Evolutionary conservation across 2,329 filamentous ascomycete species (phyloP).

Genomic region (Lachnellula arida): DNA sequence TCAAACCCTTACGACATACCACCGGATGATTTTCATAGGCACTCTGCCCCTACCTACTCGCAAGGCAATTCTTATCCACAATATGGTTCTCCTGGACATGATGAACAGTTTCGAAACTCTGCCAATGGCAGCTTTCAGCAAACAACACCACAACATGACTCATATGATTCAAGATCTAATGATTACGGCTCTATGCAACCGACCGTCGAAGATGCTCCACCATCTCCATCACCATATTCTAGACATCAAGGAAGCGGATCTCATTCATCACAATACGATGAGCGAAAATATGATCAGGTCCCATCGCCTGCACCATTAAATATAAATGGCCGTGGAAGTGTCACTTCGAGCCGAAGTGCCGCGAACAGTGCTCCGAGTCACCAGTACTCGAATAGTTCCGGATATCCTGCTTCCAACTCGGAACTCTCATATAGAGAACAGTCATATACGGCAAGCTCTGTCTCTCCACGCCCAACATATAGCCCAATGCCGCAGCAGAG

Average conservation of each 20-base stretch:
- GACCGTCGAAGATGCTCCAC: conserved; percentile 40
- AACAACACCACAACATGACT: conserved; percentile 30
- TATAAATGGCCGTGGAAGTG: conserved; percentile 25
- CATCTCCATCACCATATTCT: conserved; percentile 23
- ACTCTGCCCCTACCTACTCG: conserved; percentile 24
- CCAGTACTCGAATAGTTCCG: conserved; percentile 26
- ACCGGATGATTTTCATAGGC: conserved; percentile 19
- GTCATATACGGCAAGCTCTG: conserved; percentile 17
- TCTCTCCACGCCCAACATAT: conserved; percentile 26
- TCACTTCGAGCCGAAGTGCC: conserved; percentile 20
- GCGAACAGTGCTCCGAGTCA: conserved; percentile 17
- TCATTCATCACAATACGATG: conserved; percentile 18
- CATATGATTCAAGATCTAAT: conserved; percentile 32
- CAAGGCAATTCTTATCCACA: conserved; percentile 27
- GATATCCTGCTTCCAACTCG: conserved; percentile 24
- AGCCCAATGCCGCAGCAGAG: conserved; percentile 19
- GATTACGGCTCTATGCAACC: conserved; percentile 42
- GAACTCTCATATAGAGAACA: conserved; percentile 23
- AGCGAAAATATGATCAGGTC: conserved; percentile 26
- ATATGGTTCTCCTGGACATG: conserved; percentile 22
- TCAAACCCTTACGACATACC: conserved; percentile 19
- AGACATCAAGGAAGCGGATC: conserved; percentile 19
- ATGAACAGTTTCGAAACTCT: conserved; percentile 23
- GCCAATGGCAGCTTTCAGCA: conserved; percentile 25
- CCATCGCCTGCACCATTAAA: conserved; percentile 30